Conservation (phyloP, 768 basidiomycete species). For the Rhodocollybia butyracea region DNA sequence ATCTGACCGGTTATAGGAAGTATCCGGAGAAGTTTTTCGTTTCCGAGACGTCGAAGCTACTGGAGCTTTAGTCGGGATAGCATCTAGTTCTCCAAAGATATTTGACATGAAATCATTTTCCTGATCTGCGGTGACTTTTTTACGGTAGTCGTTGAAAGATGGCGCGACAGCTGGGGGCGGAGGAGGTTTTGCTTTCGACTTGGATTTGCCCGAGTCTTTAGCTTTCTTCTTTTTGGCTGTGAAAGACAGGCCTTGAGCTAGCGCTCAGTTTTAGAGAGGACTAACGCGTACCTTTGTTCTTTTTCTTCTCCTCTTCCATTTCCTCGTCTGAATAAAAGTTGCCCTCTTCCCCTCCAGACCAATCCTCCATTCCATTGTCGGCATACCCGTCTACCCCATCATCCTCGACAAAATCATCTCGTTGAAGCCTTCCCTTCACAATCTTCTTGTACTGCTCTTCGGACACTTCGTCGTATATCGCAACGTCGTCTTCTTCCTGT, state of each 20-base stretch:
- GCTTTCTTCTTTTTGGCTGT: constrained; percentile 42
- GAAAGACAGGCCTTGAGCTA: constrained; percentile 1
- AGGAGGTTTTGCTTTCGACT: constrained; percentile 43
- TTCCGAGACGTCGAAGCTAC: constrained; percentile 42
- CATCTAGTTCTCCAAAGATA: constrained; percentile 66
- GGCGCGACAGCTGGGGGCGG: constrained; percentile 51
- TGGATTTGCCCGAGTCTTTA: constrained; percentile 39
- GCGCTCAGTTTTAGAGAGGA: not conserved
- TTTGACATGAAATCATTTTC: constrained; percentile 89
- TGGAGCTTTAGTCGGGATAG: not conserved
- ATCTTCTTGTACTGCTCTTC: constrained; percentile 88
- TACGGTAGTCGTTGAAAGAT: constrained; percentile 79
- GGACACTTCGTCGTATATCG: constrained; percentile 85
- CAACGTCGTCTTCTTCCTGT: constrained; percentile 52
- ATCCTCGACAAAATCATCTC: constrained; percentile 94
- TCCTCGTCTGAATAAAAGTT: constrained; percentile 58
- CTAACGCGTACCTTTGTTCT: constrained; percentile 37
- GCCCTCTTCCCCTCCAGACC: constrained; percentile 61
- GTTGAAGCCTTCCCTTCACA: constrained; percentile 76
- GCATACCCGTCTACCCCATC: constrained; percentile 90
- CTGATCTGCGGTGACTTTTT: constrained; percentile 68
- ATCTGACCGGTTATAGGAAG: constrained; percentile 36
- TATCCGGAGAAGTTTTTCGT: constrained; percentile 60
- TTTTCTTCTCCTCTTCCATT: constrained; percentile 35
- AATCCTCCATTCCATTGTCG: constrained; percentile 97